phyloP scores from a whole-genome alignment of 257 asterid genomes.

The Verbena officinalis region DNA sequence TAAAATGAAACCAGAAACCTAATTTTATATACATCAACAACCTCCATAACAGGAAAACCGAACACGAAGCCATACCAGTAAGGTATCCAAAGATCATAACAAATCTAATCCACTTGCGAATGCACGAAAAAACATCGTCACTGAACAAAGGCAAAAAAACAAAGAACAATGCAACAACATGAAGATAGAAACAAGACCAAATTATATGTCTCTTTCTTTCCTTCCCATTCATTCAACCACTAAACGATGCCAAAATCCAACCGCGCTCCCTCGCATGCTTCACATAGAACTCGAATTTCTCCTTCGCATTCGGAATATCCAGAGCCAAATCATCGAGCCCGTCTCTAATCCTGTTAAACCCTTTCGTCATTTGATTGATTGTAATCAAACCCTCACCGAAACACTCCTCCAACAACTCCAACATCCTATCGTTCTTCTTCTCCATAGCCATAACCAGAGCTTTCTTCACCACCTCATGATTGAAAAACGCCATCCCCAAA shows the following conservation, averaged over 20 bases:
- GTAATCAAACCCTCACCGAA: conserved; percentile 90
- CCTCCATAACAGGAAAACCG: conserved; percentile 10
- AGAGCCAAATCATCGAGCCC: conserved; percentile 95
- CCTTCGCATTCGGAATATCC: conserved; percentile 89
- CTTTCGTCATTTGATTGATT: conserved; percentile 92
- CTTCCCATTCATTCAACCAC: neutral
- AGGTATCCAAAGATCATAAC: conserved; percentile 12
- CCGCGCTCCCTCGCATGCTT: conserved; percentile 60
- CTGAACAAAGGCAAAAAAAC: neutral
- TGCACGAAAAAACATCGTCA: conserved; percentile 15
- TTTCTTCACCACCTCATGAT: conserved; percentile 96
- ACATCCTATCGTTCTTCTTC: conserved; percentile 93
- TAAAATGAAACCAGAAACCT: neutral
- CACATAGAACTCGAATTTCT: conserved; percentile 65
- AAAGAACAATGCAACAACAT: conserved; percentile 32
- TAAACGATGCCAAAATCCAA: conserved; percentile 62
- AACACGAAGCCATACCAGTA: neutral
- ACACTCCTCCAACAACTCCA: conserved; percentile 76
- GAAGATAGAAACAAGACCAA: conserved; percentile 12
- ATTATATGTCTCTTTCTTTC: conserved; percentile 12
- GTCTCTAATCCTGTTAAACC: conserved; percentile 81
- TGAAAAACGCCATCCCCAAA: conserved; percentile 87
- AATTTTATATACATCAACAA: conserved; percentile 32
- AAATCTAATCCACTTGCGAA: conserved; percentile 28
- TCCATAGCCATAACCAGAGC: conserved; percentile 99